Conservation (phyloP, 352 stramenopile species). For the Globisporangium takayamanum region DNA sequence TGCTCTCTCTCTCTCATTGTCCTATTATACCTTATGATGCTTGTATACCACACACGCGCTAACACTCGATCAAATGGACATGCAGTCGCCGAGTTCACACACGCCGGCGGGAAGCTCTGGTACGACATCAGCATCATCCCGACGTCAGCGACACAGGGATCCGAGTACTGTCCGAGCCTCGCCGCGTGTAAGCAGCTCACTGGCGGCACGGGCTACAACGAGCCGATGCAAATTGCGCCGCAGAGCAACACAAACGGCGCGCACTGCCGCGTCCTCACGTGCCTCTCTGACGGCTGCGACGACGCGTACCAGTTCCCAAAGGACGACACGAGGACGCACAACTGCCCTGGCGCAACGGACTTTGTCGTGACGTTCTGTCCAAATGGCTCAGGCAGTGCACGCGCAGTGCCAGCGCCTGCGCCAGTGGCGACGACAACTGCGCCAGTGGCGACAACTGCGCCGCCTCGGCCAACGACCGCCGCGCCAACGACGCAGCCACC, state of each 20-base stretch:
- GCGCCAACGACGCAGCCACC: constrained; percentile 1
- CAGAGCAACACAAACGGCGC: constrained; percentile 25
- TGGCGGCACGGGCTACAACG: constrained; percentile 36
- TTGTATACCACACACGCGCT: not conserved
- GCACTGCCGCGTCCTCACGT: constrained; percentile 27
- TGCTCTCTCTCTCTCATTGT: not conserved
- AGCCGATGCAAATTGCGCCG: constrained; percentile 39
- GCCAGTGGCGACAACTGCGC: constrained; percentile 1
- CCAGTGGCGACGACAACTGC: not conserved
- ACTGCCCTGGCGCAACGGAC: constrained; percentile 23
- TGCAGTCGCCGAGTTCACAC: constrained; percentile 38
- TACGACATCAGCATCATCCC: constrained; percentile 55
- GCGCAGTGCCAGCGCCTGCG: too few species aligned
- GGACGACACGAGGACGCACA: constrained; percentile 38
- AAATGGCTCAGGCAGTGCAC: constrained; percentile 13
- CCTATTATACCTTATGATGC: not conserved
- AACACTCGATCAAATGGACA: not conserved
- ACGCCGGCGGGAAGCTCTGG: constrained; percentile 26
- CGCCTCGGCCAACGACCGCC: constrained; percentile 9
- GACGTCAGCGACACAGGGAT: constrained; percentile 20
- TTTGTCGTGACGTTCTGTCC: constrained; percentile 34
- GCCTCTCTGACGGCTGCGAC: constrained; percentile 32
- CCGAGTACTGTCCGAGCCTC: constrained; percentile 31
- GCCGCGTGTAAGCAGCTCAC: constrained; percentile 32
- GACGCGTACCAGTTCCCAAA: constrained; percentile 58